Base-by-base conservation (phyloP, 192 early-diverging fungal genomes). In the Coemansia pectinata region DNA sequence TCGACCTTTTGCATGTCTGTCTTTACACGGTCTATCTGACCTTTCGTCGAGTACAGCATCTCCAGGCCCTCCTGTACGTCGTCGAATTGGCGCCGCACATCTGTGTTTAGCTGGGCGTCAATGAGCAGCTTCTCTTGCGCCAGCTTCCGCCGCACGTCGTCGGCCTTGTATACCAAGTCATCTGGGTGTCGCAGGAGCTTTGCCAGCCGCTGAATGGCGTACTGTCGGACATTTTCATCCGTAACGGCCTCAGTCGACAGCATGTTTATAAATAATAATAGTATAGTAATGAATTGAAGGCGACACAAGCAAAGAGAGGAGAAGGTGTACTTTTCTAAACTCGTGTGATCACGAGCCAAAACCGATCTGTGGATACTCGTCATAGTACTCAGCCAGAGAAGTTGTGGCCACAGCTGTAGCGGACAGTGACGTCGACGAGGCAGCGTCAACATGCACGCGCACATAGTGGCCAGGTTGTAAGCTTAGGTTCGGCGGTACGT, bases 101-200 rank as follows among this genome's bases (percentile, higher is more conserved):
- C 94, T 8, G 95, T 92, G 73, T 96, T 97, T 42, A 99, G 87
- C 77, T 99, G 96, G 14, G 96, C 95, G 78, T 98, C 96, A 25
- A 98, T 91, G 23, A 91, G 87, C 10, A 94, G 92, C 74, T 93
- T 89, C 85, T 99, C 98, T 69, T 91, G 89, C 4, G 90, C 90
- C 59, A 96, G 87, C 73, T 95, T 95, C 64, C 90, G 88, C 63
- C 91, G 89, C 31, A 98, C 69, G 7, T 88, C 85, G 23, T 87
- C 85, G 10, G 97, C 90, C 71, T 92, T 96, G 81, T 91, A 91
- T 17, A 86, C 88, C 19, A 99, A 86, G 84, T 99, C 97, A 81
- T 99, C 97, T 6, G 97, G 97, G 81, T 96, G 93, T 50, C 90
- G 87, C 44, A 99, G 85, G 47, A 97, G 84, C 67, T 95, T 93